Conservation (phyloP, 768 basidiomycete species). For the Stropharia rugosoannulata region DNA sequence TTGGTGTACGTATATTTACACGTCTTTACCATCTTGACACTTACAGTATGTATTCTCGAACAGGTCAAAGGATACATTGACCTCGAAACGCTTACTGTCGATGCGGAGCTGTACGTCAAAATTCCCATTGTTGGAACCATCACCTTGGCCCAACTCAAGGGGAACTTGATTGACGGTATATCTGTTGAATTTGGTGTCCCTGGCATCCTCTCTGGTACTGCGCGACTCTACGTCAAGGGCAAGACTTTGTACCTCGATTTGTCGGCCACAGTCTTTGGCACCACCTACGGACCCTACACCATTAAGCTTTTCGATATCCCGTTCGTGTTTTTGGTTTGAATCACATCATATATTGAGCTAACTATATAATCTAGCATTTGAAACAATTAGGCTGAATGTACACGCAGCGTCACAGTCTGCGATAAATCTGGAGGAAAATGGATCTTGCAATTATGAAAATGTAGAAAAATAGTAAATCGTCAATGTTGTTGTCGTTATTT, state of each 20-base stretch:
- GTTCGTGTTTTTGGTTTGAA: background rate
- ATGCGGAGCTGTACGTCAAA: background rate
- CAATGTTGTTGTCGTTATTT: no score
- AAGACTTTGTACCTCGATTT: no score
- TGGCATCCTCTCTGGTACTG: background rate
- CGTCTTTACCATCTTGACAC: no score
- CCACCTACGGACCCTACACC: background rate
- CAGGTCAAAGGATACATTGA: background rate
- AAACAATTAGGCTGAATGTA: no score
- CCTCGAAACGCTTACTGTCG: background rate
- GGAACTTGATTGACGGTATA: background rate
- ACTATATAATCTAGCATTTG: no score
- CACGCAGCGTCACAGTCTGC: no score
- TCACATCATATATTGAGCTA: no score
- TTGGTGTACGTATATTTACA: background rate
- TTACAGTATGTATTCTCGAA: no score
- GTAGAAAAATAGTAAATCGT: no score
- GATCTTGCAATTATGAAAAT: no score
- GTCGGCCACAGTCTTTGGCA: background rate
- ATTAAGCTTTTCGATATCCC: background rate
- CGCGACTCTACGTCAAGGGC: background rate
- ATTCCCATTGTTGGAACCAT: background rate
- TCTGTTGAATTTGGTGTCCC: background rate
- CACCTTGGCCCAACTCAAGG: background rate
- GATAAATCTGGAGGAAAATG: no score